Conservation (phyloP, 2,329 filamentous ascomycete genomes). For the Xylaria sp. region DNA sequence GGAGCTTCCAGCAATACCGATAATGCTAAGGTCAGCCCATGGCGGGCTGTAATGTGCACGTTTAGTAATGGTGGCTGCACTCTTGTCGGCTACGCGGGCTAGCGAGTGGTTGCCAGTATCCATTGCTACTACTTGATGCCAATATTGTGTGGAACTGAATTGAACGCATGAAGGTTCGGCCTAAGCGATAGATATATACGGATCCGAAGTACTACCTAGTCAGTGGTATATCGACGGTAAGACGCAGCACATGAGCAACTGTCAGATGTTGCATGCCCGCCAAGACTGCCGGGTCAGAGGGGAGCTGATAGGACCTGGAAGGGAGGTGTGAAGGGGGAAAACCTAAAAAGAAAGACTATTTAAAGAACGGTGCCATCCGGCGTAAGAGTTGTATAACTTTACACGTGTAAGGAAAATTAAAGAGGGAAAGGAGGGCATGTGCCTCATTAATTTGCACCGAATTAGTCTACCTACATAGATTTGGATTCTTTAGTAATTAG, state of each 20-base stretch:
- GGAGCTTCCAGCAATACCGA: slow-evolving; percentile 93
- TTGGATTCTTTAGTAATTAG: slow-evolving; percentile 22
- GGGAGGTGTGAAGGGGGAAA: slow-evolving; percentile 8
- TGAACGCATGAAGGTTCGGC: slow-evolving; percentile 28
- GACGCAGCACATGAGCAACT: slow-evolving; percentile 8
- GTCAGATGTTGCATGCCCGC: slow-evolving; percentile 35
- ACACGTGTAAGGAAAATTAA: neutral
- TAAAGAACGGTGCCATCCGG: slow-evolving; percentile 7
- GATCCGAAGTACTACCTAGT: slow-evolving; percentile 7
- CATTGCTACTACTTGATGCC: slow-evolving; percentile 40
- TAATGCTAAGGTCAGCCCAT: slow-evolving; percentile 96
- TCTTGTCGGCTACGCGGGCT: slow-evolving; percentile 48
- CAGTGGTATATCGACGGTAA: slow-evolving; percentile 7
- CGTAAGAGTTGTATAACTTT: neutral
- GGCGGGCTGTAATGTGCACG: slow-evolving; percentile 87
- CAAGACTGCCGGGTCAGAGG: slow-evolving; percentile 32
- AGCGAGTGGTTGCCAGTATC: slow-evolving; percentile 44
- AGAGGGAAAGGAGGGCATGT: slow-evolving; percentile 18
- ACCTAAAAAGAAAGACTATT: neutral
- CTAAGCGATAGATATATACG: slow-evolving; percentile 11
- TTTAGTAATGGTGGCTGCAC: slow-evolving; percentile 60
- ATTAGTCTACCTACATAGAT: slow-evolving; percentile 10
- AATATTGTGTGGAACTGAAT: slow-evolving; percentile 25
- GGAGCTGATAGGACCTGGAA: slow-evolving; percentile 28
- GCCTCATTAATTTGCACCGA: slow-evolving; percentile 11